These are phyloP conservation scores for Coemansia erecta DNA, from an alignment of 192 early-diverging fungal species.

Conservation along the genomic window DNA sequence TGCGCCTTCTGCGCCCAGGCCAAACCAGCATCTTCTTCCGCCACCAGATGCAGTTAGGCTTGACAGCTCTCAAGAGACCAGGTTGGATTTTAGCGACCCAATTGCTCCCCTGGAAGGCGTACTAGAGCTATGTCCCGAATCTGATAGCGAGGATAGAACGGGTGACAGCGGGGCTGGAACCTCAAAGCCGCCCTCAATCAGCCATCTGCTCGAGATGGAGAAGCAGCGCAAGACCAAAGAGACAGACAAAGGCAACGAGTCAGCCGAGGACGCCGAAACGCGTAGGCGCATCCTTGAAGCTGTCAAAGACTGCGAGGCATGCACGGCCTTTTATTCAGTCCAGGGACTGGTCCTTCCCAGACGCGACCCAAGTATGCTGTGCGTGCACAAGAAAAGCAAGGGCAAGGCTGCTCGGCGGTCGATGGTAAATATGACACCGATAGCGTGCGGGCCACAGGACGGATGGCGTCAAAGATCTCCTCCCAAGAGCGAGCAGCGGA, in stretches of 20 bases:
- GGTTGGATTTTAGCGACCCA: slow-evolving; percentile 39
- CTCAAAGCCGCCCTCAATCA: no score
- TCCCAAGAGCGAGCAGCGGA: slow-evolving; percentile 29
- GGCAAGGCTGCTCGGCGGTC: slow-evolving; percentile 10
- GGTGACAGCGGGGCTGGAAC: background rate
- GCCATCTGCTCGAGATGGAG: no score
- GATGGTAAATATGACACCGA: background rate
- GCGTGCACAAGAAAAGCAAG: slow-evolving; percentile 26
- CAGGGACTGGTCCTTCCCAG: slow-evolving; percentile 45
- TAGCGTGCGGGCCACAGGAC: slow-evolving; percentile 1
- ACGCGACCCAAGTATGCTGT: slow-evolving; percentile 29
- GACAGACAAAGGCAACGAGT: background rate
- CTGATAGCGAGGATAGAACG: slow-evolving; percentile 19
- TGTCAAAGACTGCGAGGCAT: slow-evolving; percentile 35
- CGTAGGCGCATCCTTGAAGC: slow-evolving; percentile 32
- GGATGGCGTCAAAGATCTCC: slow-evolving; percentile 3
- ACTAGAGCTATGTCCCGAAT: slow-evolving; percentile 27
- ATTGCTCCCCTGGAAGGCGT: slow-evolving; percentile 10
- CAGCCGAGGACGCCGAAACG: slow-evolving; percentile 8
- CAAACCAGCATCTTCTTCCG: background rate
- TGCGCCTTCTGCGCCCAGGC: background rate
- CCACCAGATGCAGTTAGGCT: background rate
- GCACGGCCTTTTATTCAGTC: slow-evolving; percentile 37
- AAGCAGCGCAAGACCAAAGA: no score
- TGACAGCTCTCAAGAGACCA: slow-evolving; percentile 45